phyloP scores from a whole-genome alignment of 345 rosid genomes.

The Populus davidiana region DNA sequence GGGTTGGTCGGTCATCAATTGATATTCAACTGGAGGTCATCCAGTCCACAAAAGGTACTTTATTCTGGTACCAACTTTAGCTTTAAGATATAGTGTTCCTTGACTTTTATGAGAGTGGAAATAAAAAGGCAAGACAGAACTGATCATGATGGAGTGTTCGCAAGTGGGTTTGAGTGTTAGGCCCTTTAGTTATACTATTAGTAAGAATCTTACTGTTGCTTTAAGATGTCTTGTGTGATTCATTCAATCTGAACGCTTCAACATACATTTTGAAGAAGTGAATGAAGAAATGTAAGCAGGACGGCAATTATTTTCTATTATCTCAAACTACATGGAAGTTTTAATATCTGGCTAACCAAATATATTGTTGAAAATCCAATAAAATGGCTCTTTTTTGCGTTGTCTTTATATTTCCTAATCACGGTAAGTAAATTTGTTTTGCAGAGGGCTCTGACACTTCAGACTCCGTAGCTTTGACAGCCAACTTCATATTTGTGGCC shows the following conservation, averaged over 20 bases:
- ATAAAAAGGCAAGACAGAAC: background rate
- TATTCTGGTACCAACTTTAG: background rate
- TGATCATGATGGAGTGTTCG: background rate
- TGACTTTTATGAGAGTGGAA: background rate
- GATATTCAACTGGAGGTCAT: conserved; percentile 79
- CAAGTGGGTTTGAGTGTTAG: background rate
- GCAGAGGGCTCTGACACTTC: conserved; percentile 48
- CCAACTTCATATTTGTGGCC: conserved; percentile 82
- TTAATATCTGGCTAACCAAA: background rate
- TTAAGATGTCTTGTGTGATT: background rate
- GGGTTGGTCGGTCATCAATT: conserved; percentile 86
- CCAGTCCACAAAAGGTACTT: conserved; percentile 44
- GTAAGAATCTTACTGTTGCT: background rate
- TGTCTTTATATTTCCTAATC: background rate
- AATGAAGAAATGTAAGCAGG: background rate
- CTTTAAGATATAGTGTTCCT: background rate
- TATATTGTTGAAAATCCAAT: background rate
- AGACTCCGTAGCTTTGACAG: conserved; percentile 52
- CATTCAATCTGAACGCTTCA: background rate
- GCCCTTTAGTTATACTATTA: background rate
- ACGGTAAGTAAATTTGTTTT: background rate
- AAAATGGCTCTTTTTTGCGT: background rate
- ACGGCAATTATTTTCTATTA: background rate
- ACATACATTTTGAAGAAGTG: background rate
- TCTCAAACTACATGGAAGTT: background rate